Evolutionary conservation across 2,329 filamentous ascomycete species (phyloP).

Genomic region (Monilinia vaccinii-corymbosi): DNA sequence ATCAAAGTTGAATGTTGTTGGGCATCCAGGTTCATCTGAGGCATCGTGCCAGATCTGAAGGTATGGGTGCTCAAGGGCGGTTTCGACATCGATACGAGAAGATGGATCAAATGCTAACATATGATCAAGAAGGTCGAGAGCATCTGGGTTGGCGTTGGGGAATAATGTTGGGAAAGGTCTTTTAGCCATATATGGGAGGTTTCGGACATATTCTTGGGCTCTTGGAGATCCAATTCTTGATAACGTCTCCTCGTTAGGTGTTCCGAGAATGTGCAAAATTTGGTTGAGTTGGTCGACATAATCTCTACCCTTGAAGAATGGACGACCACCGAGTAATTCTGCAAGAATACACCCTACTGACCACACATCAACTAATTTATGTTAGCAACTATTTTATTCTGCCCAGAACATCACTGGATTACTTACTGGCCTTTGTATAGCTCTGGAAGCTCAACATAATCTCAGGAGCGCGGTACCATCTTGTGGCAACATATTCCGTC

Average conservation of each 20-base stretch:
- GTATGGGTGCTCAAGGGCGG: conserved; percentile 93
- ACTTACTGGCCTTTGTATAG: conserved; percentile 99
- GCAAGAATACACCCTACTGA: conserved; percentile 97
- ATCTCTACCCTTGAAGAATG: conserved; percentile 98
- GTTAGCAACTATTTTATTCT: conserved; percentile 10
- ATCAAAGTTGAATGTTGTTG: conserved; percentile 92
- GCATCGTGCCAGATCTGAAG: conserved; percentile 95
- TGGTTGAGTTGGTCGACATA: conserved; percentile 99
- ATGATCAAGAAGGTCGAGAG: conserved; percentile 86
- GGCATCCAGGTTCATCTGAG: conserved; percentile 88
- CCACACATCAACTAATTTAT: conserved; percentile 84
- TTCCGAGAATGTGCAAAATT: conserved; percentile 95
- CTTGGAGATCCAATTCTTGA: conserved; percentile 88
- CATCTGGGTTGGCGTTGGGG: conserved; percentile 90
- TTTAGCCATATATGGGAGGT: conserved; percentile 91
- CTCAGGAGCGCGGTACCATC: conserved; percentile 97
- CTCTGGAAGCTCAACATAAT: conserved; percentile 99
- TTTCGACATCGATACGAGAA: conserved; percentile 85
- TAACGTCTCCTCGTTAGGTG: conserved; percentile 90
- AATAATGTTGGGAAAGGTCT: conserved; percentile 82
- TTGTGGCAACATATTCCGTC: conserved; percentile 97
- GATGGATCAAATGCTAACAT: conserved; percentile 98
- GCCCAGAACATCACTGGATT: conserved; percentile 6
- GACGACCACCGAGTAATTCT: conserved; percentile 87
- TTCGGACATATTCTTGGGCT: conserved; percentile 96